A percentile compares a stretch with the other conserved stretches of the same genome.
phyloP scores from a whole-genome alignment of 495 filamentous ascomycete genomes.

The Penicillium alfredii region DNA sequence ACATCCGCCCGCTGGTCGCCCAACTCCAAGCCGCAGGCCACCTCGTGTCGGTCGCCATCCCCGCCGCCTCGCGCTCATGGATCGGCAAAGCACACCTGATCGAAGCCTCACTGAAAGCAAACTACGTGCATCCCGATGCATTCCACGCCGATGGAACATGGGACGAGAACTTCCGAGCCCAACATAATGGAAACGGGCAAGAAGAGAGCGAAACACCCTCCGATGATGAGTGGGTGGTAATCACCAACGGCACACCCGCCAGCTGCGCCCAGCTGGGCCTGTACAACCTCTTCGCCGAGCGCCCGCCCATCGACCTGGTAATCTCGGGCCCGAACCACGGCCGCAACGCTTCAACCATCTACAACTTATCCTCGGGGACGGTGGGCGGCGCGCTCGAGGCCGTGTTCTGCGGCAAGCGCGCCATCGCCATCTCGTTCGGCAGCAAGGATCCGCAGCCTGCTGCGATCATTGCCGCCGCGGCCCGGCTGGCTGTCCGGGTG shows the following conservation, averaged over 20 bases:
- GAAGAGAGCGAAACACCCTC: conserved; percentile 40
- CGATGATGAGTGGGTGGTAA: conserved; percentile 66
- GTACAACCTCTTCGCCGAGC: conserved; percentile 75
- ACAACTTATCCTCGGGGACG: conserved; percentile 81
- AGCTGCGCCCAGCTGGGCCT: conserved; percentile 85
- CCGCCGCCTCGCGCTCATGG: conserved; percentile 88
- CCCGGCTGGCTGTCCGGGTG: conserved; percentile 58
- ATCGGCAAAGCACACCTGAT: conserved; percentile 97
- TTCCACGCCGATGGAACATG: conserved; percentile 51
- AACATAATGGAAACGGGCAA: too few relatives aligned
- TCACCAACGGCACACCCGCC: conserved; percentile 77
- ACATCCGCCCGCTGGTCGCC: conserved; percentile 76
- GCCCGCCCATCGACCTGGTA: conserved; percentile 74
- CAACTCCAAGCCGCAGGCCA: conserved; percentile 74
- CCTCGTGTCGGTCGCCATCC: conserved; percentile 83
- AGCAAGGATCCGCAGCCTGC: conserved; percentile 66
- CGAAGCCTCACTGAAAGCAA: conserved; percentile 73
- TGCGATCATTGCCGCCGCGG: conserved; percentile 64
- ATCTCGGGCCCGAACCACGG: conserved; percentile 93
- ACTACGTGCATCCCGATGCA: conserved; percentile 66
- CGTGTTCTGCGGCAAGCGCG: conserved; percentile 66
- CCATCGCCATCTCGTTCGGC: conserved; percentile 81
- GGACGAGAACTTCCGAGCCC: conserved; percentile 23
- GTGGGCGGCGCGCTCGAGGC: conserved; percentile 90
- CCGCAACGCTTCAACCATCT: conserved; percentile 86